Evolutionary conservation across 495 filamentous ascomycete genomes (phyloP).

Genomic region (Patellaria atrata): DNA sequence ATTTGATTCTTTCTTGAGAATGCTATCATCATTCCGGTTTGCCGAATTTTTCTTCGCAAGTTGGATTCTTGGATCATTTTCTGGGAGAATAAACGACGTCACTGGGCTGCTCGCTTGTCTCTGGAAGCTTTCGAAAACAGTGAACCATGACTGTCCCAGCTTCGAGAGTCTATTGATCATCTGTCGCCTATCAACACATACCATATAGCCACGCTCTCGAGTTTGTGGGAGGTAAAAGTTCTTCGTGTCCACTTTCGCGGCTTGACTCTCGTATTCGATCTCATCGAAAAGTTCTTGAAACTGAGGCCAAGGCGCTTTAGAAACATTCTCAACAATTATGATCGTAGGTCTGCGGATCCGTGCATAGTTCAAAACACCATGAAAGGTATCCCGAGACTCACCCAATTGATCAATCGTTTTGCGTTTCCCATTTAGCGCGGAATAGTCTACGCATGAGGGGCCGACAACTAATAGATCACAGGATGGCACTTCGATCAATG

Average conservation of each 20-base stretch:
- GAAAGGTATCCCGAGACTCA: constrained; percentile 58
- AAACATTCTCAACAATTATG: constrained; percentile 65
- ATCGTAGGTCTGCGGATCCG: constrained; percentile 41
- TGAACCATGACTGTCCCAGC: constrained; percentile 25
- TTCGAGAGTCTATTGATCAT: constrained; percentile 18
- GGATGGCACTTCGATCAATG: constrained; percentile 41
- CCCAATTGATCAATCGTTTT: constrained; percentile 40
- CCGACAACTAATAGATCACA: constrained; percentile 62
- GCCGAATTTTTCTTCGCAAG: constrained; percentile 29
- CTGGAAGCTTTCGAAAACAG: constrained; percentile 31
- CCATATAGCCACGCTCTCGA: constrained; percentile 54
- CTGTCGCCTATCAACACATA: constrained; percentile 38
- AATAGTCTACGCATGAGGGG: constrained; percentile 68
- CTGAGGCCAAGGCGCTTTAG: constrained; percentile 43
- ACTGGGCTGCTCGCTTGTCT: constrained; percentile 49
- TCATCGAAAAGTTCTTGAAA: constrained; percentile 29
- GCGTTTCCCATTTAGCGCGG: constrained; percentile 35
- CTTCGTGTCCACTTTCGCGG: constrained; percentile 48
- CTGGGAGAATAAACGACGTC: constrained; percentile 44
- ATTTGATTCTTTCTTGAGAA: constrained; percentile 9
- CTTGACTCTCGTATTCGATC: constrained; percentile 40
- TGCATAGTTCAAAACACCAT: constrained; percentile 45
- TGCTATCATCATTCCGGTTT: not conserved
- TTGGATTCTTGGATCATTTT: constrained; percentile 43
- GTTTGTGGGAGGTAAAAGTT: constrained; percentile 72